Evolutionary conservation across 2,329 filamentous ascomycete genomes (phyloP), one percentile per base, ranked within the genome.

Genomic region (Zelopaecilomyces penicillatus): DNA sequence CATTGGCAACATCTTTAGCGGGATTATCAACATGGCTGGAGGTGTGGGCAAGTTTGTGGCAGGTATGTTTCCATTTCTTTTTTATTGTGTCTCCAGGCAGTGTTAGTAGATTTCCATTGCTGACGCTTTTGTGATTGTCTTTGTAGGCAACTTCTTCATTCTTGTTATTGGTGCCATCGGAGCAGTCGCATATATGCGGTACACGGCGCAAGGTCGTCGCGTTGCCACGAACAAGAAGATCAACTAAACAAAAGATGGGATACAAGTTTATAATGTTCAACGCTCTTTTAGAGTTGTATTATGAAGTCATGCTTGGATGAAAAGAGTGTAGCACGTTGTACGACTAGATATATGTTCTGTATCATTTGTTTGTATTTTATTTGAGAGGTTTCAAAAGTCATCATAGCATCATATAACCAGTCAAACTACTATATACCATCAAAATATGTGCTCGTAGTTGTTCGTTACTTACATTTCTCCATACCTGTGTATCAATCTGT

Each of bases 11-110:
- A 53, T 68, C 12, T 41, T 63, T 36, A 51, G 57, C 6, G 65
- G 67, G 5, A 52, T 64, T 3, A 53, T 65, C 8, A 60, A 69
- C 11, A 53, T 68, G 11, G 56, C 63, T 4, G 62, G 64, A 6
- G 66, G 67, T 19, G 53, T 67, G 29, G 60, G 63, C 48, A 67
- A 65, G 43, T 68, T 69, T 47, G 42, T 69, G 33, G 45, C 62
- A 5, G 58, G 66, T 69, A 54, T 49, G 64, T 57, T 30, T 19
- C 6, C 10, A 4, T 19, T 7, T 10, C 26, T 10, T 12, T 39
- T 1, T 3, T 5, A 4, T 7, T 39, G 7, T 4, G 12, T 29
- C 36, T 5, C 42, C 37, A 33, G 32, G 32, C 8, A 9, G 8
- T 34, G 6, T 12, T 12, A 11, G 26, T n/a, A 29, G 12, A 5